Conservation (phyloP, 1,284 basidiomycete genomes). For the Pisolithus thermaeus region DNA sequence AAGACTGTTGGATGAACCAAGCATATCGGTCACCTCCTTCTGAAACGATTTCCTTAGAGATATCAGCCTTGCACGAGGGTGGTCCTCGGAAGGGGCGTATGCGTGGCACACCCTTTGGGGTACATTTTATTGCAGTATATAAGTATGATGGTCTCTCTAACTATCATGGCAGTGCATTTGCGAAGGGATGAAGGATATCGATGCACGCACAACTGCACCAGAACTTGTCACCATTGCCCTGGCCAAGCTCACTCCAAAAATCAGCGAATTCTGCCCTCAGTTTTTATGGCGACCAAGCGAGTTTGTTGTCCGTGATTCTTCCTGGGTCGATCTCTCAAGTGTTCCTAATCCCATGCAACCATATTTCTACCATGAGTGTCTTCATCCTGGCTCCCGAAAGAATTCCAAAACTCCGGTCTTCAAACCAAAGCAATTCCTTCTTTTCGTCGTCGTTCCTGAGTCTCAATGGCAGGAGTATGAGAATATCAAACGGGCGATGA, state of each 20-base stretch:
- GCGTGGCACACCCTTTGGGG: constrained; percentile 1
- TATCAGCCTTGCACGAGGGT: background rate
- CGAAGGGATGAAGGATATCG: constrained; percentile 1
- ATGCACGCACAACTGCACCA: background rate
- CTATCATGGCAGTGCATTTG: background rate
- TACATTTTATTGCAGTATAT: background rate
- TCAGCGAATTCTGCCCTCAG: background rate
- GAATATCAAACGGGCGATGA: no score
- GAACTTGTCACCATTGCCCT: background rate
- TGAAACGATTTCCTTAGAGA: background rate
- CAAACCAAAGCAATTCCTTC: background rate
- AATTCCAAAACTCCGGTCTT: background rate
- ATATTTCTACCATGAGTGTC: constrained; percentile 3
- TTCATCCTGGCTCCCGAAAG: background rate
- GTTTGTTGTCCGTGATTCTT: constrained; percentile 1
- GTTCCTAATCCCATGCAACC: background rate
- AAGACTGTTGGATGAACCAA: background rate
- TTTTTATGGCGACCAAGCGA: constrained; percentile 1
- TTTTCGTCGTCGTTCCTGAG: background rate
- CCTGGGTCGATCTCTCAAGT: constrained; percentile 4
- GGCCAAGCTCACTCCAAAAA: background rate
- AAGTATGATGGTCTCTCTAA: background rate
- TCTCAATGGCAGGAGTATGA: constrained; percentile 1
- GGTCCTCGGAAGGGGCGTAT: background rate
- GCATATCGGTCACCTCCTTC: background rate